These are phyloP conservation scores for Penicillium cosmopolitanum DNA, from an alignment of 495 filamentous ascomycete species.

Conservation along the genomic window DNA sequence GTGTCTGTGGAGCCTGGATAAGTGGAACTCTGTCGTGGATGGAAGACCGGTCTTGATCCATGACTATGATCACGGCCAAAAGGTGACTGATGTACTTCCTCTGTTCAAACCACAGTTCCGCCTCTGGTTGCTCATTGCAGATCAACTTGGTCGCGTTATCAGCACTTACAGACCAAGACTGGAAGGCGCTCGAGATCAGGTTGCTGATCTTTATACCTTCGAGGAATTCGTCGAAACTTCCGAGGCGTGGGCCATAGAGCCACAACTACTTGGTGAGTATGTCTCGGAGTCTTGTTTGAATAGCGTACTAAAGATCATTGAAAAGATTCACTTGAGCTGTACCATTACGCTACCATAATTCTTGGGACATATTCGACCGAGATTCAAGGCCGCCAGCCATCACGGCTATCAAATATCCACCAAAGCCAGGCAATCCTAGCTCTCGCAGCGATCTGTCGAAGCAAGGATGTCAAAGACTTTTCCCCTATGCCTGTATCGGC, in stretches of 20 bases:
- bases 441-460: conserved; percentile 20
- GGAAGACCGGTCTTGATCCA: conserved; percentile 65
- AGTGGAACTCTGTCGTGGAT: conserved; percentile 58
- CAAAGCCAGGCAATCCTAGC: conserved; percentile 24
- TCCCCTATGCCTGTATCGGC: conserved; percentile 25
- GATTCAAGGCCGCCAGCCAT: conserved; percentile 21
- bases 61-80: conserved; percentile 56
- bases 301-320: conserved; percentile 3
- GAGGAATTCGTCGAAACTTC: conserved; percentile 53
- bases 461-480: conserved; percentile 13
- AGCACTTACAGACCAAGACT: conserved; percentile 58
- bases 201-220: conserved; percentile 58
- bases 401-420: conserved; percentile 19
- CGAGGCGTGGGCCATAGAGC: conserved; percentile 13
- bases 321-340: conserved; percentile 24
- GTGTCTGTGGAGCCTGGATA: conserved; percentile 65
- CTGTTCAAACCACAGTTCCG: conserved; percentile 36
- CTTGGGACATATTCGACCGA: conserved; percentile 25
- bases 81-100: conserved; percentile 23
- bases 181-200: conserved; percentile 32
- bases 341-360: conserved; percentile 26
- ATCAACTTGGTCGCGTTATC: conserved; percentile 61
- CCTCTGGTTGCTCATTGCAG: conserved; percentile 48
- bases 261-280: conserved; percentile 18
- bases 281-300: neutral